Percentiles rank a stretch among this genome's conserved stretches.
phyloP scores from a whole-genome alignment of 345 rosid species.

The Cardamine occulta region DNA sequence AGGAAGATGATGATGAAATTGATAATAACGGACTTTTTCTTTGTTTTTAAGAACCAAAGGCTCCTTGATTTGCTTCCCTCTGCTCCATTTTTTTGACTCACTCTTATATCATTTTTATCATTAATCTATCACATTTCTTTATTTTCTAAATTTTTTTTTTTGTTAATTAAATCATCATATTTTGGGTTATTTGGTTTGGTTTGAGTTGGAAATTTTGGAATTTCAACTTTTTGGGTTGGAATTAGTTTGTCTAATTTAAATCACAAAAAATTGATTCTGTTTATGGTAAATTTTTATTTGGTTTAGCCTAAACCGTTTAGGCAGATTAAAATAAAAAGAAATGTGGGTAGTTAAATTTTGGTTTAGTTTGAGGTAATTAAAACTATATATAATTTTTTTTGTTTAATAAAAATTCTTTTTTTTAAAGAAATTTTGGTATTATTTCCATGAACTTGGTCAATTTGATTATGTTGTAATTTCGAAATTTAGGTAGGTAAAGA shows the following conservation, averaged over 20 bases:
- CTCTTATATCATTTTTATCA: conserved; percentile 25
- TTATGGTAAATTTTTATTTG: no score
- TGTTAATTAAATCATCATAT: background rate
- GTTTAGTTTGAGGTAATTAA: no score
- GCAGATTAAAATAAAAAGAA: no score
- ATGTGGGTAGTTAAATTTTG: no score
- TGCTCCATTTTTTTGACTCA: conserved; percentile 24
- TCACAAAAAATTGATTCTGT: background rate
- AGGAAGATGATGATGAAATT: background rate
- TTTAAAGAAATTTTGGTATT: no score
- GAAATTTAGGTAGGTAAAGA: no score
- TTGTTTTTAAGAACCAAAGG: background rate
- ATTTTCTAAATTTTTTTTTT: background rate
- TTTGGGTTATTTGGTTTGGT: no score
- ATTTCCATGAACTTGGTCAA: background rate
- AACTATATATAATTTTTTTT: no score
- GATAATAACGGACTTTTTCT: conserved; percentile 33
- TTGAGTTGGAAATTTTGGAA: no score
- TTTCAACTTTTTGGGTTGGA: background rate
- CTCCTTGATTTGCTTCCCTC: conserved; percentile 36
- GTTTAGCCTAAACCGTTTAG: no score
- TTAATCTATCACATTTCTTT: background rate
- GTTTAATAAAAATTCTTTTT: no score
- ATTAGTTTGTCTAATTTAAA: no score
- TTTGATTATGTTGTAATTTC: background rate